Base-by-base conservation (phyloP, 495 filamentous ascomycete species). In the Penicillium samsonianum region DNA sequence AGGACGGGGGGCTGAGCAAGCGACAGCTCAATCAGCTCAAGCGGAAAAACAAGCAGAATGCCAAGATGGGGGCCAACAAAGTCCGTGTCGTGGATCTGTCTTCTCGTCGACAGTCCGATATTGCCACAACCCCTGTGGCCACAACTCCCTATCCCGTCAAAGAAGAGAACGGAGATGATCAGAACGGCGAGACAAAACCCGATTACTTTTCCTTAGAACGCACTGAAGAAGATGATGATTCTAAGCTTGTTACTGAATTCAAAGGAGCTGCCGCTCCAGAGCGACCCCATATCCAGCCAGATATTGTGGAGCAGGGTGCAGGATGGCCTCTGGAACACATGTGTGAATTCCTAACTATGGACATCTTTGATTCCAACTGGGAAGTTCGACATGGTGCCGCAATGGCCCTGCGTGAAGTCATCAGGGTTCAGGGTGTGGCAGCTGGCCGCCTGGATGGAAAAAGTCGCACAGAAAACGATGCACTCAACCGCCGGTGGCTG, bases 371-470 rank as follows among this genome's bases (percentile, higher is more conserved):
- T 76, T 79, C 86, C 4, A 85, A 90, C 63, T 98, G 94, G 94
- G 94, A 98, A 73, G 90, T 92, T 33, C 87, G 94, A n/a, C 94
- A 98, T 74, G 94, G 94, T 57, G 93, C 94, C 43, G 92, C 94
- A 20, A 93, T 98, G 87, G 95, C 91, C 31, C 76, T 98, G 28
- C 85, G 95, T 63, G 95, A 98, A 72, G 85, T 98, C 33, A 80
- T 96, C 57, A 85, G 94, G 47, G 90, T 96, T 16, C 94, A 98
- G 67, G 94, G 94, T 30, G 84, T 81, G 25, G 95, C 94, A 40
- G 92, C 94, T n/a, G 94, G 95, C 40, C 85, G 94, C 26, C 65
- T 84, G 45, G 80, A 78, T 41, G 90, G 86, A 50, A 91, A 87
- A 68, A 78, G 78, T 31, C 81, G 88, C 54, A 60, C 76, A 19